Evolutionary conservation across 257 asterid species (phyloP).

Genomic region (Solanum tarapatanum): DNA sequence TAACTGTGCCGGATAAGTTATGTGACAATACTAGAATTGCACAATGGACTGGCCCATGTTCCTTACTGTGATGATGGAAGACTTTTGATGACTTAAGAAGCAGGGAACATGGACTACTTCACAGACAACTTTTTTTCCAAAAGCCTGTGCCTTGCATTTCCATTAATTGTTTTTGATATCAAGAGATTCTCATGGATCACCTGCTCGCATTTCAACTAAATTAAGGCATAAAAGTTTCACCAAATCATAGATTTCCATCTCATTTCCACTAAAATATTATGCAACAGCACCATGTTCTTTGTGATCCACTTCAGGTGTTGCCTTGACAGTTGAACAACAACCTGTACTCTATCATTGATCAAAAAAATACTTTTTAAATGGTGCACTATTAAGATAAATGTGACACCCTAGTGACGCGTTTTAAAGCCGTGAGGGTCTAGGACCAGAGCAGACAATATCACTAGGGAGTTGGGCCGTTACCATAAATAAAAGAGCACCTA

Average conservation of each 20-base stretch:
- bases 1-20: background rate
- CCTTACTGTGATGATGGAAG: background rate
- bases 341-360: background rate
- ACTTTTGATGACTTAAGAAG: background rate
- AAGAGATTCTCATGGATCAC: background rate
- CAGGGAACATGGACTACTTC: background rate
- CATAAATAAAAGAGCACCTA: background rate
- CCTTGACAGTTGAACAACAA: background rate
- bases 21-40: background rate
- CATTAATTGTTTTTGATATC: background rate
- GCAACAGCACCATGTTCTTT: background rate
- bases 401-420: background rate
- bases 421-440: background rate
- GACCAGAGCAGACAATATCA: background rate
- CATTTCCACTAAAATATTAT: background rate
- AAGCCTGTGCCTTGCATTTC: background rate
- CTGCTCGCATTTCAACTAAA: background rate
- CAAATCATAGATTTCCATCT: background rate
- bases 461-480: background rate
- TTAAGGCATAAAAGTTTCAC: background rate
- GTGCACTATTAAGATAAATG: background rate
- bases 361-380: background rate
- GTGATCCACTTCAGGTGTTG: background rate
- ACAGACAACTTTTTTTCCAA: background rate
- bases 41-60: background rate